These are phyloP conservation scores for Elongisporangium anandrum DNA, from an alignment of 352 stramenopile species.

Conservation along the genomic window DNA sequence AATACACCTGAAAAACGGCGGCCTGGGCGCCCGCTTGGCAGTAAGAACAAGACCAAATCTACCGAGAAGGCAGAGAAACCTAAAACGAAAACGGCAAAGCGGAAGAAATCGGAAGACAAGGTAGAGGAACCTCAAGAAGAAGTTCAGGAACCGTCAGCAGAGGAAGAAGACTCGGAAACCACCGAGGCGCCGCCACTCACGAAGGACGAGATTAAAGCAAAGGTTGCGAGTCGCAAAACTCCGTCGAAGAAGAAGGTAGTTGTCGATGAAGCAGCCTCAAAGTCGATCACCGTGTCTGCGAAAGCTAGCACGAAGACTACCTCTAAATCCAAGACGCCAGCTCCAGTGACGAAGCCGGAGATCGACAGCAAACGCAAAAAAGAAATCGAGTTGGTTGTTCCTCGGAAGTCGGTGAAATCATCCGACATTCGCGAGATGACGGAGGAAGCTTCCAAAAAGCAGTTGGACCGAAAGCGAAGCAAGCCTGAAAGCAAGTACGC, in stretches of 20 bases:
- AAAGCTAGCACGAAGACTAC: slow-evolving; percentile 29
- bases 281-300: slow-evolving; percentile 17
- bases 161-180: slow-evolving; percentile 29
- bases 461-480: slow-evolving; percentile 26
- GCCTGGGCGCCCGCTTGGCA: neutral
- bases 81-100: slow-evolving; percentile 15
- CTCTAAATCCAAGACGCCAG: neutral
- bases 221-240: slow-evolving; percentile 63
- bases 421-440: slow-evolving; percentile 72
- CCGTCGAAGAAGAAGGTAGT: slow-evolving; percentile 55
- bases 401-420: slow-evolving; percentile 74
- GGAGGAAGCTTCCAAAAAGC: slow-evolving; percentile 62
- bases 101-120: slow-evolving; percentile 8
- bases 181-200: slow-evolving; percentile 25
- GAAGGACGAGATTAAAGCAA: slow-evolving; percentile 78
- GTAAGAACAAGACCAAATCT: slow-evolving; percentile 3
- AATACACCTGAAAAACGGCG: neutral
- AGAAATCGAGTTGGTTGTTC: slow-evolving; percentile 73
- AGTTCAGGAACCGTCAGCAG: slow-evolving; percentile 21
- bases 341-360: slow-evolving; percentile 18
- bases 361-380: slow-evolving; percentile 79
- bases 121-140: slow-evolving; percentile 14
- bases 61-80: slow-evolving; percentile 12
- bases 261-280: slow-evolving; percentile 30
- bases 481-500: slow-evolving; percentile 44